Percentiles rank a stretch among this genome's conserved stretches.
These are phyloP conservation scores for Fusarium oligoseptatum DNA, from an alignment of 2,329 filamentous ascomycete genomes.

Conservation along the genomic window DNA sequence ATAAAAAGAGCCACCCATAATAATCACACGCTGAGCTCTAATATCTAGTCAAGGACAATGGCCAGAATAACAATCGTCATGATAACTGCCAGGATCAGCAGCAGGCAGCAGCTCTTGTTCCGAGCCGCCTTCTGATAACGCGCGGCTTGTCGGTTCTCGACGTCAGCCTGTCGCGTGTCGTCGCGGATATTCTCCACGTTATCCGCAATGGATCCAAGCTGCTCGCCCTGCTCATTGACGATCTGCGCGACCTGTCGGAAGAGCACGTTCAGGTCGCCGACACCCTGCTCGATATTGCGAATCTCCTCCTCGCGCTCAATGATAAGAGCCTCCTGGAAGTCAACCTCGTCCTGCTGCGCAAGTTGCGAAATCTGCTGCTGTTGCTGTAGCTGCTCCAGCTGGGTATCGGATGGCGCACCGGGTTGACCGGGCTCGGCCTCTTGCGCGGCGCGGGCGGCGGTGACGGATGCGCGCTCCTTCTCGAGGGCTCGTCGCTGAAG, in stretches of 20 bases:
- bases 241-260: slow-evolving; percentile 99
- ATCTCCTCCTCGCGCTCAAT: slow-evolving; percentile 98
- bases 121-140: slow-evolving; percentile 95
- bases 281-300: slow-evolving; percentile 95
- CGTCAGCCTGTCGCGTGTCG: slow-evolving; percentile 86
- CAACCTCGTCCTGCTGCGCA: slow-evolving; percentile 92
- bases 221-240: slow-evolving; percentile 91
- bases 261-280: slow-evolving; percentile 94
- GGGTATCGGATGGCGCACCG: slow-evolving; percentile 51
- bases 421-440: slow-evolving; percentile 66
- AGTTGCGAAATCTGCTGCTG: slow-evolving; percentile 80
- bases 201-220: slow-evolving; percentile 86
- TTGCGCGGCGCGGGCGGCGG: slow-evolving; percentile 84
- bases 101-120: slow-evolving; percentile 92
- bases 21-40: slow-evolving; percentile 27
- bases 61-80: slow-evolving; percentile 91
- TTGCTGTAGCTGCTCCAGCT: slow-evolving; percentile 71
- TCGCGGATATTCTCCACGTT: slow-evolving; percentile 88
- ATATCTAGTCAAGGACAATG: slow-evolving; percentile 76
- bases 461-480: slow-evolving; percentile 89
- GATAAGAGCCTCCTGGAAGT: slow-evolving; percentile 96
- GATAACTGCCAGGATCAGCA: slow-evolving; percentile 90
- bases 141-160: slow-evolving; percentile 86
- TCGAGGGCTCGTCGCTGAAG: slow-evolving; percentile 93
- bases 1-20: slow-evolving; percentile 31